A percentile compares a stretch with the other conserved stretches of the same genome.
Conservation (phyloP, 1,284 basidiomycete genomes). For the Gymnopus androsaceus region DNA sequence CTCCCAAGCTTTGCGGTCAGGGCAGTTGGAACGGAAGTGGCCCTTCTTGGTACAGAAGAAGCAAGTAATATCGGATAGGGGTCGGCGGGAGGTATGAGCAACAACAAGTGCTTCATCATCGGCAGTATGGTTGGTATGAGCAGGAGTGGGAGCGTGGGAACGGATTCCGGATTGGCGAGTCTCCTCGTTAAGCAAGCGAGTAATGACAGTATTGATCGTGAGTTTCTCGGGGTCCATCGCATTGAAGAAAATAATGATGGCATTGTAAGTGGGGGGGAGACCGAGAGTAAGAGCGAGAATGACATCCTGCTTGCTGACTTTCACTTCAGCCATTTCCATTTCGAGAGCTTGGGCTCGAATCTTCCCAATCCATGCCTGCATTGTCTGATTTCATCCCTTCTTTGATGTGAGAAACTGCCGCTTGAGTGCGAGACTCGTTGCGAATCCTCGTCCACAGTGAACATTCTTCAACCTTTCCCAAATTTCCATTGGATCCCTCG, state of each 20-base stretch:
- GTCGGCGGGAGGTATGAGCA: background rate
- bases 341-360: background rate
- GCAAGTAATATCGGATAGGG: slow-evolving; percentile 23
- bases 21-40: slow-evolving; percentile 29
- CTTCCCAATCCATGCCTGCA: no score
- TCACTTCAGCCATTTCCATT: slow-evolving; percentile 7
- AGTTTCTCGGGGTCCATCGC: slow-evolving; percentile 24
- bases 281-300: background rate
- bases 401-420: background rate
- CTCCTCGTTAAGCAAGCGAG: slow-evolving; percentile 32
- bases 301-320: background rate
- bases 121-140: background rate
- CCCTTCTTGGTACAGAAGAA: slow-evolving; percentile 29
- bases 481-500: background rate
- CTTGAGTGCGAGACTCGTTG: slow-evolving; percentile 26
- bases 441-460: slow-evolving; percentile 27
- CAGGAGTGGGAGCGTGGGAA: background rate
- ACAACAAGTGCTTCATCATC: background rate
- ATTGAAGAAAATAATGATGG: background rate
- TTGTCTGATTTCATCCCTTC: background rate
- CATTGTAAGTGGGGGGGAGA: background rate
- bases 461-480: background rate
- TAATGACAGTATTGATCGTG: slow-evolving; percentile 29
- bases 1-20: slow-evolving; percentile 18
- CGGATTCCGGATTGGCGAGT: slow-evolving; percentile 18